Evolutionary conservation across 768 basidiomycete genomes (phyloP), one percentile per base, ranked within the genome.

Genomic region (Podaxis sp.): DNA sequence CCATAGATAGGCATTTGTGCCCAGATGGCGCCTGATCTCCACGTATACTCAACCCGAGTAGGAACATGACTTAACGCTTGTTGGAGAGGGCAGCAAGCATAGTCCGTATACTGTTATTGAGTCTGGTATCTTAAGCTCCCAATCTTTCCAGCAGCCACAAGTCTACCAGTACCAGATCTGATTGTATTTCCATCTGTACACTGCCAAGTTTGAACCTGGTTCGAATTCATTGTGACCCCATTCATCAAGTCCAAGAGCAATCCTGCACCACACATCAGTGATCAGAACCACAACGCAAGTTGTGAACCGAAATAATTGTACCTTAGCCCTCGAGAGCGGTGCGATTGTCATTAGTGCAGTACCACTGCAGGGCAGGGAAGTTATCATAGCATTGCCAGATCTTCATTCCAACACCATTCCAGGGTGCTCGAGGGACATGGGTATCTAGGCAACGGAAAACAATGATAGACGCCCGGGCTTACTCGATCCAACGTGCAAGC

Each of bases 401-500:
- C 48, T 68, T 71, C 63, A 69, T 62, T 28, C 66, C 63, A 24
- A 65, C 64, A 9, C 70, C 70, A 54, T 67, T 67, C 3, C 22
- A 65, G n/a, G 72, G 72, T 53, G 52, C 73, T 73, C 48, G 4
- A 42, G 2, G 1, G 38, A 13, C 15, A 44, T 26, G 24, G 22
- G 30, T 13, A 24, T 3, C 52, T 48, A 12, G 54, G 39, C 19
- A 28, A 15, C 8, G n/a, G n/a, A 42, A 49, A 39, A 12, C 24
- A 7, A 30, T 48, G 19, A 33, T 24, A 11, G 55, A 60, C 13
- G 24, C 48, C 49, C 26, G 30, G 28, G 1, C 28, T 17, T 24
- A 68, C 70, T 61, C 54, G 71, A 68, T 59, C 74, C 72, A 3
- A 72, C 73, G 44, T 75, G 73, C 33, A 75, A 64, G 51, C 74